These are phyloP conservation scores for Phytophthora tentaculata DNA, from an alignment of 352 stramenopile genomes.

Conservation along the genomic window DNA sequence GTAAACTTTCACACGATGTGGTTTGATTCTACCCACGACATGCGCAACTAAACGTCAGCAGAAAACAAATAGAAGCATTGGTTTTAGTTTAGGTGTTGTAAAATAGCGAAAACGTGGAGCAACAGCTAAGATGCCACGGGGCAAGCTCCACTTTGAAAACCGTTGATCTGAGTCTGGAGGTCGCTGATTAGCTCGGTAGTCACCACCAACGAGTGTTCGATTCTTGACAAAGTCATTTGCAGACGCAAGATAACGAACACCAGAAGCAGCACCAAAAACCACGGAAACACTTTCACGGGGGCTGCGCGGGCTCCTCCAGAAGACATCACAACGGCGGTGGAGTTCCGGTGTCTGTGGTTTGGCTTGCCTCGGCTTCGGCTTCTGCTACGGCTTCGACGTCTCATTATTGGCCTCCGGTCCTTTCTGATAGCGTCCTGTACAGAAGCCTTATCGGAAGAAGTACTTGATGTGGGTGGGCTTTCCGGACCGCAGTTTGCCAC, in stretches of 20 bases:
- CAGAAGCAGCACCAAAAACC: slow-evolving; percentile 68
- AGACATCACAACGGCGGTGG: slow-evolving; percentile 15
- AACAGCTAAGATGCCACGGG: slow-evolving; percentile 22
- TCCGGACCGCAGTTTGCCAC: slow-evolving; percentile 7
- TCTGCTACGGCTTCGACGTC: slow-evolving; percentile 17
- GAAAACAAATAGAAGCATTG: slow-evolving; percentile 2
- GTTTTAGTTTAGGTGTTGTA: slow-evolving; percentile 11
- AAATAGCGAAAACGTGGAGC: slow-evolving; percentile 7
- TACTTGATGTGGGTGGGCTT: slow-evolving; percentile 28
- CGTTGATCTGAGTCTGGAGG: slow-evolving; percentile 40
- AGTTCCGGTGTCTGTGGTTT: slow-evolving; percentile 25
- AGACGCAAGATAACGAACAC: slow-evolving; percentile 66
- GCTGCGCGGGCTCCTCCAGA: slow-evolving; percentile 20
- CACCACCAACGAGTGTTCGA: slow-evolving; percentile 55
- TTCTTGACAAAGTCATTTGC: slow-evolving; percentile 62
- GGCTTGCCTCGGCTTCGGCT: slow-evolving; percentile 31
- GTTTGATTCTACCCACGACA: slow-evolving; percentile 25
- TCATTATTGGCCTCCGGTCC: slow-evolving; percentile 16
- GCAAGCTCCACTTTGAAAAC: slow-evolving; percentile 28
- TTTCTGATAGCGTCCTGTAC: slow-evolving; percentile 17
- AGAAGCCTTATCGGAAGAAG: slow-evolving; percentile 27
- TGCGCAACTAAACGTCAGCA: background rate
- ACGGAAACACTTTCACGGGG: slow-evolving; percentile 64
- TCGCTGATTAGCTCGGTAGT: slow-evolving; percentile 48
- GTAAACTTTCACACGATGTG: slow-evolving; percentile 59